A percentile compares a stretch with the other conserved stretches of the same genome.
phyloP scores from a whole-genome alignment of 805 yeast species.

The Saccharomycopsis guyanensis region DNA sequence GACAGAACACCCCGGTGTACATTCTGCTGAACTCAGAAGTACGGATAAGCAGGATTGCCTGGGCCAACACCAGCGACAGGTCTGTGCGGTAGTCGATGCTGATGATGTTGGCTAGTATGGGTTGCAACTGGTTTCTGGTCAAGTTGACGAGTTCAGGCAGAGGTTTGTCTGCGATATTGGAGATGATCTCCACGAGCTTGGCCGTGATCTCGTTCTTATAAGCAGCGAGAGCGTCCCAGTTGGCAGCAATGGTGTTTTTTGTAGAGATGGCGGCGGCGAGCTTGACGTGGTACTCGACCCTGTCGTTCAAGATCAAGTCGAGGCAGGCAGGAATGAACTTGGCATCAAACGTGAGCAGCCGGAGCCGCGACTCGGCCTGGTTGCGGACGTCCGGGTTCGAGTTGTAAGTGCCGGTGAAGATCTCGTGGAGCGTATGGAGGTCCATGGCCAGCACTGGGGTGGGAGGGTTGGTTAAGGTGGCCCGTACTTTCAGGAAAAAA shows the following conservation, averaged over 20 bases:
- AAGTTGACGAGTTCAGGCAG: constrained; percentile 34
- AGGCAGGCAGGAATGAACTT: constrained; percentile 82
- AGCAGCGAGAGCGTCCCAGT: constrained; percentile 44
- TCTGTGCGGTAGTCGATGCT: constrained; percentile 26
- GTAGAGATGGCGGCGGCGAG: constrained; percentile 76
- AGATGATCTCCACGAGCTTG: constrained; percentile 36
- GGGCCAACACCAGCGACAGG: constrained; percentile 3
- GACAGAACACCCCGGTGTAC: constrained; percentile 61
- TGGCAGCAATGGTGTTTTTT: constrained; percentile 61
- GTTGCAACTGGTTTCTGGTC: constrained; percentile 35
- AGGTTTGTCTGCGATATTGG: constrained; percentile 35
- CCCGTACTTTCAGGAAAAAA: neutral
- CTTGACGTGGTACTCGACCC: constrained; percentile 45
- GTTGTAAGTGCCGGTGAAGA: constrained; percentile 73
- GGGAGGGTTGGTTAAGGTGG: too few species aligned
- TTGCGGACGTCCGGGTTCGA: constrained; percentile 53
- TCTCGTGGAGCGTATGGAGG: constrained; percentile 54
- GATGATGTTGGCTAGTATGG: constrained; percentile 47
- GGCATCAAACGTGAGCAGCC: constrained; percentile 30
- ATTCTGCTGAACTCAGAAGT: constrained; percentile 26
- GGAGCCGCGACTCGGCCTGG: constrained; percentile 62
- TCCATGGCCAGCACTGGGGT: too few species aligned
- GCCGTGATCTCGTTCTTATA: constrained; percentile 59
- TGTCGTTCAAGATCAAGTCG: constrained; percentile 52
- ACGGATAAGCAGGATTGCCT: neutral